Base-by-base conservation (phyloP, 495 filamentous ascomycete species). In the Penicillium tannophilum region DNA sequence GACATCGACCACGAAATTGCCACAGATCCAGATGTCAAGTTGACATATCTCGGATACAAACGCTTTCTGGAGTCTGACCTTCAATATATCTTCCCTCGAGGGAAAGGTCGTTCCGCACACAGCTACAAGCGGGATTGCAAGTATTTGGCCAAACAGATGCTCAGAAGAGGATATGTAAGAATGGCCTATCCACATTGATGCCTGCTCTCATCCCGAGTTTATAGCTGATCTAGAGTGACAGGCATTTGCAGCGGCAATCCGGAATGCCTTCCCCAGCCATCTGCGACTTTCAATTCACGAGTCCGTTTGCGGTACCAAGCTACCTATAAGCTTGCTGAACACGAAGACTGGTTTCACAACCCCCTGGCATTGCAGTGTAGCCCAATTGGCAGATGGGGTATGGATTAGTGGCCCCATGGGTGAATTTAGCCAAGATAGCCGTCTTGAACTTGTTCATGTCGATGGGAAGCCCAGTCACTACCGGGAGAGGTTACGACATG, bases 1-100 rank as follows among this genome's bases (percentile, higher is more conserved):
- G 47, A 58, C 55, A 52, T 58, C 7, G 24, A 52, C 47, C 14
- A 58, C 14, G 47, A 58, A 58, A 58, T 52, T 23, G 30, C 55
- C 8, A 45, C 26, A 12, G 52, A 58, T 17, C 5, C 47, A 45
- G 55, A 57, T 45, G 52, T 35, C 45, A 58, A 52, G 20, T 10
- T 58, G 55, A 58, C 55, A 17, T 58, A 58, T 52, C 47, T 52
- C 36, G 55, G 55, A 9, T 58, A 58, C 26, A 58, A 44, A 46
- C 46, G 55, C 1, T 58, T 58, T 28, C 16, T 58, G 46, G 55
- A 58, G 35, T 52, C 47, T 12, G 55, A 58, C 24, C 30, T 58
- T 12, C 55, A 52, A 35, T 28, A 58, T 35, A 58, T 58, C 19
- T 58, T 58, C 26, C 47, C 55, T 35, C 47, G 46, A 43, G 47